These are phyloP conservation scores for Phytopythium chamaehyphon DNA, from an alignment of 352 stramenopile genomes.

Conservation along the genomic window DNA sequence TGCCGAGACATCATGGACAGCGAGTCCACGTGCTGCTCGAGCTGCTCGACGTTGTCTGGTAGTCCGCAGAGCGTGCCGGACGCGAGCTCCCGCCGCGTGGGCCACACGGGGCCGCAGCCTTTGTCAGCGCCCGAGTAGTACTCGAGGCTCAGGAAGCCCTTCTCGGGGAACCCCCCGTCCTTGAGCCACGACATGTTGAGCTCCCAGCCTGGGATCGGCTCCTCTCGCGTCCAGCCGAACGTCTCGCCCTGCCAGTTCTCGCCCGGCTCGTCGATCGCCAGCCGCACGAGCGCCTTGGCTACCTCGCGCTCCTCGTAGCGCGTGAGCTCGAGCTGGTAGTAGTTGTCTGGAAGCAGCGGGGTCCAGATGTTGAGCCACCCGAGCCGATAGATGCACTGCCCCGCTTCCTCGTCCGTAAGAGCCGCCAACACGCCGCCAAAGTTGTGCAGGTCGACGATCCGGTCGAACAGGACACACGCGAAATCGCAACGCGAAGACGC, in stretches of 20 bases:
- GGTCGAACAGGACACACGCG: conserved; percentile 68
- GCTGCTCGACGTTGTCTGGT: conserved; percentile 36
- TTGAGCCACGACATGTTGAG: conserved; percentile 81
- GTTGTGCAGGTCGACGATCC: conserved; percentile 65
- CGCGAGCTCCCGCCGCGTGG: conserved; percentile 50
- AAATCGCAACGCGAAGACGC: conserved; percentile 45
- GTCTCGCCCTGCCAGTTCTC: conserved; percentile 80
- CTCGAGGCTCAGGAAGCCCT: conserved; percentile 66
- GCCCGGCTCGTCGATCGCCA: conserved; percentile 76
- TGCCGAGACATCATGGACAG: conserved; percentile 36
- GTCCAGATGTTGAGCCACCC: conserved; percentile 75
- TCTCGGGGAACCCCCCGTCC: conserved; percentile 72
- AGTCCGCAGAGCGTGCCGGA: conserved; percentile 46
- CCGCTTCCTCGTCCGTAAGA: conserved; percentile 49
- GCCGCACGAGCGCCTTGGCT: conserved; percentile 61
- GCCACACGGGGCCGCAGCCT: conserved; percentile 68
- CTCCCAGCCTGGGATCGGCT: conserved; percentile 76
- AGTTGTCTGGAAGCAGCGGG: conserved; percentile 64
- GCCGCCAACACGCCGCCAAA: conserved; percentile 57
- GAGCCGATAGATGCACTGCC: conserved; percentile 56
- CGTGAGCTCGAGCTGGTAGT: conserved; percentile 70
- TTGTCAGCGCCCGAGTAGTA: conserved; percentile 79
- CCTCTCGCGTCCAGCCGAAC: conserved; percentile 73
- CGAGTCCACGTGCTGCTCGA: conserved; percentile 55
- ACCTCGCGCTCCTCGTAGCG: conserved; percentile 73